phyloP scores from a whole-genome alignment of 1,284 basidiomycete species.

The Ceratobasidium sp. region DNA sequence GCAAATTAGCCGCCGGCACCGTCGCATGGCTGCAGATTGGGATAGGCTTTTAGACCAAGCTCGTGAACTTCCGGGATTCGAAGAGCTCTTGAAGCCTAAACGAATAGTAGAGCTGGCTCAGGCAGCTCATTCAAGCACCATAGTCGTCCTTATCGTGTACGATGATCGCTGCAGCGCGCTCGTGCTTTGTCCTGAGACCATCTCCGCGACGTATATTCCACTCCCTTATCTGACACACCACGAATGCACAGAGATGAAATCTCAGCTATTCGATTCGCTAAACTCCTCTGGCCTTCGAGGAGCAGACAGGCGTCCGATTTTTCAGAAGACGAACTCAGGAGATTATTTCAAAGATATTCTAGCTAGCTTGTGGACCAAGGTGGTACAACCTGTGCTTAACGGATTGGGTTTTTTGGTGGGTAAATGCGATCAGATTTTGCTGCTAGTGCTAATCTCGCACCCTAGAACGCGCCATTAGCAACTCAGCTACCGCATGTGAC shows the following conservation, averaged over 20 bases:
- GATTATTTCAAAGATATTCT: not conserved
- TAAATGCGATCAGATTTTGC: not conserved
- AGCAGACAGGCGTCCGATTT: not conserved
- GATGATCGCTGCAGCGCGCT: not conserved
- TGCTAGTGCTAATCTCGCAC: too few species aligned
- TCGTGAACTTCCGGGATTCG: too few species aligned
- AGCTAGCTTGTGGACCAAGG: not conserved
- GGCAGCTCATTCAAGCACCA: too few species aligned
- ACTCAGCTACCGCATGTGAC: not conserved
- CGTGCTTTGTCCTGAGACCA: not conserved
- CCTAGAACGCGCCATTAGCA: not conserved
- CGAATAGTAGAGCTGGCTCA: too few species aligned
- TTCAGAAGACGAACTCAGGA: not conserved
- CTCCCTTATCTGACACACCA: not conserved
- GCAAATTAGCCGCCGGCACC: not conserved
- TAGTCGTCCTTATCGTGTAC: not conserved
- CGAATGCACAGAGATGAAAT: not conserved
- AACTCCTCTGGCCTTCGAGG: not conserved
- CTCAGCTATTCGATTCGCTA: not conserved
- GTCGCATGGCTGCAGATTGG: too few species aligned
- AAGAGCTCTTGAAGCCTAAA: too few species aligned
- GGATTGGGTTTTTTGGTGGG: not conserved
- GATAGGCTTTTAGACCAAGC: too few species aligned
- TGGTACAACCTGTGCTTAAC: not conserved
- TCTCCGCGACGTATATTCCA: not conserved